Base-by-base conservation (phyloP, 2,329 filamentous ascomycete species). In the Pseudogymnoascus sp. region DNA sequence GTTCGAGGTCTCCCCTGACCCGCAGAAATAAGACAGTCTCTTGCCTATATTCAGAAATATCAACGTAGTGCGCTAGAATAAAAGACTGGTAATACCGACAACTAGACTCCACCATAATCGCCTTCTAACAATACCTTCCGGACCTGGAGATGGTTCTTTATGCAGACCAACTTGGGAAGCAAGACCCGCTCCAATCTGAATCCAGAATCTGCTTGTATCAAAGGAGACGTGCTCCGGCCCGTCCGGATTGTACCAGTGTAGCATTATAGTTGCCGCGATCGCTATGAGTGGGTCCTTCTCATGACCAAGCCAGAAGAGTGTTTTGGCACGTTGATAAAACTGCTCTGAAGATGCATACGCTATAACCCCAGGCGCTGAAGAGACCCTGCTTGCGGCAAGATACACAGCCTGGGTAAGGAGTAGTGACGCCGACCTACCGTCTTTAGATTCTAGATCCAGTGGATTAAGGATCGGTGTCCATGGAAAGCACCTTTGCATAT, bases 171-270 rank as follows among this genome's bases (percentile, higher is more conserved):
- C 31, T 5, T 50, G 44, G n/a, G 29, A 50, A 26, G 44, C 44
- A 29, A 50, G 44, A n/a, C 44, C 44, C 1, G 31, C 44, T 50
- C 44, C 44, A 24, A 29, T 29, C 15, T 50, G 29, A 9, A 50
- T 24, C 44, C 44, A 50, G 31, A 50, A 50, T 15, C 31, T 26
- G 24, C 44, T 50, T 1, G 44, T 26, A 50, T 50, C 44, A 26
- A 29, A 50, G 10, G 60, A 60, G 13, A 73, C 68, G 59, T 72
- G 71, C 59, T 73, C 71, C 1, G 71, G 71, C 0, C 71, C 71
- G 60, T 71, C 70, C 0, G 71, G 71, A 59, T 72, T 72, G 60
- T 70, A 72, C 71, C 71, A 73, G 61, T 73, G 71, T 57, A 73
- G 50, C 17, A 73, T 69, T 26, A 66, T 69, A 9, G 71, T 69